These are phyloP conservation scores for Candida wancherniae DNA, from an alignment of 805 yeast genomes.

Conservation along the genomic window DNA sequence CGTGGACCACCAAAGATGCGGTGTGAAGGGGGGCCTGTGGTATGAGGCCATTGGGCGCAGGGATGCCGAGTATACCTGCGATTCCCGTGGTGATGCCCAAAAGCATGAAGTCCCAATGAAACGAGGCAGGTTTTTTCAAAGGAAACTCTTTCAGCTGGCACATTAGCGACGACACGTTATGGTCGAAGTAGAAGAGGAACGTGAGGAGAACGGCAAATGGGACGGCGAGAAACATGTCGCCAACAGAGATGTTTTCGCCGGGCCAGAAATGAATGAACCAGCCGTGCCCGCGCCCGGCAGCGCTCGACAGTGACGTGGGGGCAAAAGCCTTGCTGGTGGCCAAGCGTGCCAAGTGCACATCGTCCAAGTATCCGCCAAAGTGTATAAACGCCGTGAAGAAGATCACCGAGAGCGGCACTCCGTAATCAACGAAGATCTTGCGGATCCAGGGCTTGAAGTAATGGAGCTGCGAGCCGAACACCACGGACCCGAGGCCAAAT, in stretches of 20 bases:
- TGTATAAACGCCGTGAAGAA: constrained; percentile 93
- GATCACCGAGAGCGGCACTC: constrained; percentile 76
- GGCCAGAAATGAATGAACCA: constrained; percentile 83
- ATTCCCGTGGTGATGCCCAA: constrained; percentile 84
- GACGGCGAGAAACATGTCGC: constrained; percentile 79
- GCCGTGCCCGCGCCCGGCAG: constrained; percentile 43
- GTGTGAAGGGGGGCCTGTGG: constrained; percentile 98
- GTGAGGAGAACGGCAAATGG: constrained; percentile 90
- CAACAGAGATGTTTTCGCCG: constrained; percentile 49
- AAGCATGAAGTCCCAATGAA: constrained; percentile 87
- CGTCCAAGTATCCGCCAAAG: constrained; percentile 73
- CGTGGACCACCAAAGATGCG: constrained; percentile 59
- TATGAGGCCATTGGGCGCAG: constrained; percentile 93
- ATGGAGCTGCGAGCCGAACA: constrained; percentile 58
- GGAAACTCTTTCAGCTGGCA: constrained; percentile 84
- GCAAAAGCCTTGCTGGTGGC: constrained; percentile 69
- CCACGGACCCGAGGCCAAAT: constrained; percentile 59
- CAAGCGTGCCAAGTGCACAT: constrained; percentile 53
- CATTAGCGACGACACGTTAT: constrained; percentile 88
- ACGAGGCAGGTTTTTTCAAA: constrained; percentile 77
- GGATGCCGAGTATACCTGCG: constrained; percentile 83
- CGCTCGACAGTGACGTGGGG: constrained; percentile 51
- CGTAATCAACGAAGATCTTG: constrained; percentile 76
- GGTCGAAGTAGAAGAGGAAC: constrained; percentile 86
- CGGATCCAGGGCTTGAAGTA: constrained; percentile 58